Base-by-base conservation (phyloP, 371 early-diverging fungal species). In the Neoconidiobolus thromboides region DNA sequence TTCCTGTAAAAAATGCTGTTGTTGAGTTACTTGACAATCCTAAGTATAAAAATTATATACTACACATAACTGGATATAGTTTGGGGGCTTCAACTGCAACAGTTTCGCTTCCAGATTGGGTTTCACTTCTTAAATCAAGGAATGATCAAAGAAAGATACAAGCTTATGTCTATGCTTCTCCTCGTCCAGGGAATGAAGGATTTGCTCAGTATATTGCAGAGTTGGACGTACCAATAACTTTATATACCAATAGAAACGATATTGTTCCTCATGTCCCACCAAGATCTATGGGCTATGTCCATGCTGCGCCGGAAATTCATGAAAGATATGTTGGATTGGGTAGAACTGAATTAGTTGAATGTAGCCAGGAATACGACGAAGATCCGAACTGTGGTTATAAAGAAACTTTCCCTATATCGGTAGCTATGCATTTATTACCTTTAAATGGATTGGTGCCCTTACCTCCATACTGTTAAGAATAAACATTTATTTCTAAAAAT, bases 361-460 rank as follows among this genome's bases (percentile, higher is more conserved):
- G 56, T 26, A 43, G 43, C 15, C 56, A 55, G 43, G 6, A 38
- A 7, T 55, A 55, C 43, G 56, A 55, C 26, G 56, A 55, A 55
- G 56, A 55, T 14, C 56, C 56, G 2, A 55, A 40, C 41, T 55
- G 56, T 14, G 12, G 15, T 4, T 44, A 14, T 12, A 44, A 44
- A 10, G 15, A 10, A 12, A 2, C n/a, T n/a, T 4, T 15, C 46
- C 9, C n/a, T 12, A 5, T 43, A n/a, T 43, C 41, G 3, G 26
- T 44, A 3, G 43, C 43, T 55, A 37, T 6, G 2, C 56, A 55
- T 55, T 41, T 37, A 43, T 9, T 55, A 10, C 56, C 56, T 38
- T 4, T 55, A 9, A 26, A 26, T 26, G 41, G 56, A 4, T 38
- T 4, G 6, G 15, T 55, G 6, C 2, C 7, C 3, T 44, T 55